Evolutionary conservation across 768 basidiomycete species (phyloP), one percentile per base, ranked within the genome.

Genomic region (Lentinula sp.): DNA sequence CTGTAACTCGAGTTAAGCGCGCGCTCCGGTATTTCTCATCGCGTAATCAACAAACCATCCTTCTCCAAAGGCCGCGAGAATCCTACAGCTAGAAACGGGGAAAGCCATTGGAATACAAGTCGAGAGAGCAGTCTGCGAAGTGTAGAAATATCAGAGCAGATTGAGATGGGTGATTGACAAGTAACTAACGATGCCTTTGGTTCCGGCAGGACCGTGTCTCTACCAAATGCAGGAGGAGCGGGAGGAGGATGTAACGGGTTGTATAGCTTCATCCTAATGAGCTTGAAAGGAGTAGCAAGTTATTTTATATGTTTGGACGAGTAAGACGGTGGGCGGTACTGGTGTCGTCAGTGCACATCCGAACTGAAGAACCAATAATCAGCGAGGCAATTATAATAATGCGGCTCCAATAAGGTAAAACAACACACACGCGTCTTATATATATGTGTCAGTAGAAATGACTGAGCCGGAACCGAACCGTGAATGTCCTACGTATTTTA

Each of bases 171-270:
- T 28, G 8, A 48, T 23, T 4, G 28, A 43, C 18, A 28, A 57
- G 15, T 5, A 9, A 74, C 73, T 63, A 46, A 74, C 74, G 71
- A 70, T 2, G 72, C 67, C 2, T 50, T 43, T 13, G 45, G 62
- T 55, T 83, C 80, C 16, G 82, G 82, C 5, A 83, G 63, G n/a
- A 76, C 67, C 54, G 75, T 78, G 39, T 76, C 81, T 55, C 67
- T 56, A 6, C 78, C 81, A 66, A 84, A 84, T 3, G 65, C 79
- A 31, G 82, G 80, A 8, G 81, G 79, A 1, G 80, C 82, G 28
- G 82, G 80, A 0, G 71, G 59, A 9, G 78, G 78, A 46, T 71
- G 68, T 45, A 80, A 74, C 5, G 75, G 74, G 63, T 80, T 78
- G 60, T 62, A 63, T 65, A 72, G 28, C 23, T 60, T 60, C 59